Evolutionary conservation across 2,329 filamentous ascomycete genomes (phyloP).

Genomic region (Rhinocladiella similis): DNA sequence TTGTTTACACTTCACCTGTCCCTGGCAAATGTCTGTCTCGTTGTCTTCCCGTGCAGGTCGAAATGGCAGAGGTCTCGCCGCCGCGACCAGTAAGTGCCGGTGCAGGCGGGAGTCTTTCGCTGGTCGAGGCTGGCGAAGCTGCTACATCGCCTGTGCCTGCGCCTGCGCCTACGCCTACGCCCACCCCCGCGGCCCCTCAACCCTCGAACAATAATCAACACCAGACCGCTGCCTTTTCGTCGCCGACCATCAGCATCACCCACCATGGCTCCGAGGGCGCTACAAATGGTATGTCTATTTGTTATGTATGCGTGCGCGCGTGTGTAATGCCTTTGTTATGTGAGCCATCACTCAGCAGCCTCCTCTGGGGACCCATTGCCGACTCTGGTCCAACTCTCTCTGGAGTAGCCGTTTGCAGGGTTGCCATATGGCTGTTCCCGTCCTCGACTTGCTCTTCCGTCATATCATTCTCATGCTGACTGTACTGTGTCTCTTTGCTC

Average conservation of each 20-base stretch:
- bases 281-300: conserved; percentile 4
- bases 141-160: neutral
- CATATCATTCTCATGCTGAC: conserved; percentile 17
- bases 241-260: conserved; percentile 1
- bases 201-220: neutral
- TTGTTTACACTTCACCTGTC: neutral
- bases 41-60: neutral
- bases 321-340: neutral
- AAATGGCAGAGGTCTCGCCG: conserved; percentile 1
- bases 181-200: neutral
- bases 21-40: neutral
- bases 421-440: neutral
- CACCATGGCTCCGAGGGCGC: neutral
- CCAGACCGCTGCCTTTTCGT: neutral
- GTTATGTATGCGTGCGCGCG: too few relatives aligned
- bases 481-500: conserved; percentile 4
- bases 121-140: neutral
- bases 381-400: too few relatives aligned
- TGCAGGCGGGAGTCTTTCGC: neutral
- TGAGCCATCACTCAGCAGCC: conserved; percentile 8
- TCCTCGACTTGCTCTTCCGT: neutral
- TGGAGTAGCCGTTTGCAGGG: too few relatives aligned
- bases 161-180: neutral
- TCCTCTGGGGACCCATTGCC: neutral
- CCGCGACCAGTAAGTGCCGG: neutral